Evolutionary conservation across 331 rosid species (phyloP).

Genomic region (Acacia concinna): DNA sequence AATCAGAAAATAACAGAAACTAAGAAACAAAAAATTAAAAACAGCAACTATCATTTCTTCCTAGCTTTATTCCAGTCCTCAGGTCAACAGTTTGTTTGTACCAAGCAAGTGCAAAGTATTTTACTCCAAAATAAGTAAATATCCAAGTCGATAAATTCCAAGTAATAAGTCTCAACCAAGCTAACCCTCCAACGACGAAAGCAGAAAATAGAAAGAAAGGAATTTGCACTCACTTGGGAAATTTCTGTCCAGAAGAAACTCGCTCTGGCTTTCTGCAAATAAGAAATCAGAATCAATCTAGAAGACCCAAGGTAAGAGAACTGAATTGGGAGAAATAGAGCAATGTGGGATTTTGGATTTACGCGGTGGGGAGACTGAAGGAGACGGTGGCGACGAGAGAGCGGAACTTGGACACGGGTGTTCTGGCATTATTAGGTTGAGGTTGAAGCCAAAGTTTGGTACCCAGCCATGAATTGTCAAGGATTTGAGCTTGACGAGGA

Average conservation of each 20-base stretch:
- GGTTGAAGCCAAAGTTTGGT: constrained; percentile 38
- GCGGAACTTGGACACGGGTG: constrained; percentile 36
- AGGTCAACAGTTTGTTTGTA: background rate
- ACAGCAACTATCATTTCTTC: too few relatives aligned
- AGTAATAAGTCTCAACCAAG: background rate
- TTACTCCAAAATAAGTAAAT: background rate
- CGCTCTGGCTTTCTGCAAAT: constrained; percentile 54
- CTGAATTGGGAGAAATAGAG: background rate
- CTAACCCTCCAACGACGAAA: background rate
- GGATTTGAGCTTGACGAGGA: constrained; percentile 3
- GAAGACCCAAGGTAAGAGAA: constrained; percentile 33
- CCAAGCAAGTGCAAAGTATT: background rate
- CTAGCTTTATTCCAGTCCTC: too few relatives aligned
- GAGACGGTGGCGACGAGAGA: constrained; percentile 47
- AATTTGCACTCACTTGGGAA: constrained; percentile 15
- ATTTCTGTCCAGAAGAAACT: constrained; percentile 37
- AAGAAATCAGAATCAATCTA: constrained; percentile 43
- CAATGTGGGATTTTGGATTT: constrained; percentile 26
- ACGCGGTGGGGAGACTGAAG: constrained; percentile 70
- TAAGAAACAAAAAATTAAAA: too few relatives aligned
- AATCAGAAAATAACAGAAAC: too few relatives aligned
- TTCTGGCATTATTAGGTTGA: constrained; percentile 30
- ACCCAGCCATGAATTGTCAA: constrained; percentile 50
- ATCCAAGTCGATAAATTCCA: background rate
- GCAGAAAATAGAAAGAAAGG: background rate